Evolutionary conservation across 1,284 basidiomycete species (phyloP), one percentile per base, ranked within the genome.

Genomic region (Mycosarcoma maydis): DNA sequence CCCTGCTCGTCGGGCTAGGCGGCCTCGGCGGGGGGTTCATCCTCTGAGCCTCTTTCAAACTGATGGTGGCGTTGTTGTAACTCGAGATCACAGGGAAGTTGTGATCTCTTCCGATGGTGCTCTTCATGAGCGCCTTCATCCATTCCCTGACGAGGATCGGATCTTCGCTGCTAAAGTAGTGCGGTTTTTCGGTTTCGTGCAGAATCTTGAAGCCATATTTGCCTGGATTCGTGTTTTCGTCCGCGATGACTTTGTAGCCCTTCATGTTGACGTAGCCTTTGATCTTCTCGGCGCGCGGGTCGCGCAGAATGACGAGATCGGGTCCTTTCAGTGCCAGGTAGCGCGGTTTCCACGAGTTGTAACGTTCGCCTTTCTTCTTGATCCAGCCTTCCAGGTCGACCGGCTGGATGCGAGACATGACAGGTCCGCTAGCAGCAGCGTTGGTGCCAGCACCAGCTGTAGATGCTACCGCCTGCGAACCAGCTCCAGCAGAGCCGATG

Each of bases 41-140:
- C 8, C 94, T 89, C 84, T 98, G 94, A 1, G 95, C 95, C 41
- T 97, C 92, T 36, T 90, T 88, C 34, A 99, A 87, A 3, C 94
- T 92, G 32, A 99, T 98, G 2, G 94, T 98, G 3, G 94, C 92
- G 57, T 98, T 94, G 81, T 97, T 97, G 84, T 92, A 94, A 2
- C 93, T 96, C 6, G 94, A 97, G 22, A 97, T 90, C 51, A 98
- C 94, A 22, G 94, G 92, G 70, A 77, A 71, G 33, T 55, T 72
- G 44, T 73, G 66, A 50, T 81, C 80, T 53, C 96, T 85, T 16
- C 88, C 90, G 76, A 99, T 99, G 5, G 95, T 98, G 3, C 94
- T 91, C 83, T 98, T 99, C 92, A 98, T 97, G 75, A 99, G 88
- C 10, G 93, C 92, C 85, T 98, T 98, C 95, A 98, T 98, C 96